These are phyloP conservation scores for Phycomyces blakesleeanus DNA, from an alignment of 192 early-diverging fungal species.

Conservation along the genomic window DNA sequence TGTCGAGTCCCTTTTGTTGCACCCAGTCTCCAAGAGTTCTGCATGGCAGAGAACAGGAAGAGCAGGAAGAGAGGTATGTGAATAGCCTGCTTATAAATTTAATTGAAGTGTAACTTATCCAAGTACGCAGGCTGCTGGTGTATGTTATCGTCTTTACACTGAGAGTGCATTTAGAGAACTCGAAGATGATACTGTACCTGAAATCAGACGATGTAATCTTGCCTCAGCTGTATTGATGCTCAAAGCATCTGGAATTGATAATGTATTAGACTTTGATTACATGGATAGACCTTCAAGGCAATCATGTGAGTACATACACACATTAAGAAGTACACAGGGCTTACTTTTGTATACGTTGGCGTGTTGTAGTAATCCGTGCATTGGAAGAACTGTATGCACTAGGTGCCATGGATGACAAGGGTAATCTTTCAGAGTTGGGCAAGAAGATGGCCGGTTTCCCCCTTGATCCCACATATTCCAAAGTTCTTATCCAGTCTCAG, in stretches of 20 bases:
- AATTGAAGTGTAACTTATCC: background rate
- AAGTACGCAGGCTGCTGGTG: slow-evolving; percentile 62
- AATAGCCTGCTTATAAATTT: no score
- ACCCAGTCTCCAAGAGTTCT: slow-evolving; percentile 88
- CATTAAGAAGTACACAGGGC: slow-evolving; percentile 3
- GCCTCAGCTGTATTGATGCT: slow-evolving; percentile 80
- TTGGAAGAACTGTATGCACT: slow-evolving; percentile 88
- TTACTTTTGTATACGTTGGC: slow-evolving; percentile 1
- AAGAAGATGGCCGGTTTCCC: slow-evolving; percentile 89
- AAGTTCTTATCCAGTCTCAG: slow-evolving; percentile 84
- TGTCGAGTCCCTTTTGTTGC: slow-evolving; percentile 78
- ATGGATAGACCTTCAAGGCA: slow-evolving; percentile 85
- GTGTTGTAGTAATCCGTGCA: slow-evolving; percentile 64
- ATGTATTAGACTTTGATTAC: slow-evolving; percentile 91
- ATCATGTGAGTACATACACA: slow-evolving; percentile 40
- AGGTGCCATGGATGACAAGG: slow-evolving; percentile 79
- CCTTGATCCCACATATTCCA: slow-evolving; percentile 84
- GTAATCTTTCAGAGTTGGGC: slow-evolving; percentile 73
- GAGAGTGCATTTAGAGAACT: slow-evolving; percentile 74
- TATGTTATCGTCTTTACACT: slow-evolving; percentile 91
- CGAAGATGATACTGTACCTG: slow-evolving; percentile 79
- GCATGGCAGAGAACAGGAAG: slow-evolving; percentile 89
- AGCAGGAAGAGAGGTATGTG: slow-evolving; percentile 85
- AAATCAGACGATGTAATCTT: slow-evolving; percentile 92
- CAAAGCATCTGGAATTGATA: slow-evolving; percentile 87